These are phyloP conservation scores for Termitomyces sp. DNA, from an alignment of 1,284 basidiomycete genomes.

Conservation along the genomic window DNA sequence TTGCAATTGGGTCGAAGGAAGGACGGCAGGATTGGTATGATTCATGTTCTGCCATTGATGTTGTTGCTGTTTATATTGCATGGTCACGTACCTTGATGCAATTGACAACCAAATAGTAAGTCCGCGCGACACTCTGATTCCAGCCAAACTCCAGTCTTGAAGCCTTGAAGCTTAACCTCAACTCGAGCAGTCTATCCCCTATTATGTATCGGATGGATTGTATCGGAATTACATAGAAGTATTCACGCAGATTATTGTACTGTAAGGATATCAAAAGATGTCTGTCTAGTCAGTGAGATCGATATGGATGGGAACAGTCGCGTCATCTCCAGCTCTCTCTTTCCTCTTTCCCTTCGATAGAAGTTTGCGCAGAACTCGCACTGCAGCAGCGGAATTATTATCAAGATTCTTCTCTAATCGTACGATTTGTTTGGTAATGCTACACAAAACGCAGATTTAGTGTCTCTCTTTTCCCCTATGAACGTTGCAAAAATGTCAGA, in stretches of 20 bases:
- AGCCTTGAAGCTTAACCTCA: too few relatives aligned
- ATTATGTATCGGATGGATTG: not conserved
- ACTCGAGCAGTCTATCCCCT: not conserved
- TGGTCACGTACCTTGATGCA: not conserved
- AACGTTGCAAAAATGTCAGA: slow-evolving; percentile 20
- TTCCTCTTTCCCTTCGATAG: slow-evolving; percentile 38
- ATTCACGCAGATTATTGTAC: not conserved
- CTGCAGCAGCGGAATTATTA: slow-evolving; percentile 30
- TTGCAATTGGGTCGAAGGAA: slow-evolving; percentile 9
- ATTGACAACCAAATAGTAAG: not conserved
- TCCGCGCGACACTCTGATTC: not conserved
- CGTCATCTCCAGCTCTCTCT: slow-evolving; percentile 14
- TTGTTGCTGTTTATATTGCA: slow-evolving; percentile 12
- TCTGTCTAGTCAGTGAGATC: slow-evolving; percentile 6
- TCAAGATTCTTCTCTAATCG: slow-evolving; percentile 41
- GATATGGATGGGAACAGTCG: slow-evolving; percentile 5
- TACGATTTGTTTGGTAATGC: slow-evolving; percentile 43
- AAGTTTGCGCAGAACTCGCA: slow-evolving; percentile 39
- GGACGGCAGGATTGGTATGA: slow-evolving; percentile 7
- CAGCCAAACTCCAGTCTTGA: too few relatives aligned
- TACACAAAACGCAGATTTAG: not conserved
- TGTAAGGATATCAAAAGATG: not conserved
- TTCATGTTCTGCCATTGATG: slow-evolving; percentile 14
- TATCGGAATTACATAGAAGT: not conserved
- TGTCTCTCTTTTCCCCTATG: not conserved